Conservation (phyloP, 371 early-diverging fungal genomes). For the Haplosporangium sp. region DNA sequence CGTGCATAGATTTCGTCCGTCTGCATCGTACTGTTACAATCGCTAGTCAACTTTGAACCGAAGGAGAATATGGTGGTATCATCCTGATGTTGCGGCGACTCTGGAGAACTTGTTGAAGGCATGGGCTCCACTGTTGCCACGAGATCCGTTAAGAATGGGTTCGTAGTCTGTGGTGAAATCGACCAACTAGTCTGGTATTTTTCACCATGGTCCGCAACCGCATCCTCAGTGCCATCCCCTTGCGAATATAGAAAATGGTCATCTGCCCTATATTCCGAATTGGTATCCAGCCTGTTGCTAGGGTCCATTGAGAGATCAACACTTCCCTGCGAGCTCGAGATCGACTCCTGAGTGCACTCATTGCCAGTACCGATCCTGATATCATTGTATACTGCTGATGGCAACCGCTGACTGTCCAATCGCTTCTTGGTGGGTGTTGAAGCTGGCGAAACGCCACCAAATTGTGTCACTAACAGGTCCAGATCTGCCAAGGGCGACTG, state of each 20-base stretch:
- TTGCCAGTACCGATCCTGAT: neutral
- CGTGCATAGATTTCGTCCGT: slow-evolving; percentile 1
- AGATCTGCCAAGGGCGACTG: neutral
- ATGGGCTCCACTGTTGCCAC: slow-evolving; percentile 9
- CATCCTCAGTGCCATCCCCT: neutral
- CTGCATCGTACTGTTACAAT: neutral
- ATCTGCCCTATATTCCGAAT: neutral
- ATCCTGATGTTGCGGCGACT: too few relatives aligned
- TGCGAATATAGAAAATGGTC: neutral
- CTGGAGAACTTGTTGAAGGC: neutral
- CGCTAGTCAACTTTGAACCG: neutral
- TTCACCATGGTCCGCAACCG: neutral
- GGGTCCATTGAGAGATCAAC: slow-evolving; percentile 3
- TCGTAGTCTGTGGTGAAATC: slow-evolving; percentile 13
- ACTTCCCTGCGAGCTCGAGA: slow-evolving; percentile 45
- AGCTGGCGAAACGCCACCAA: slow-evolving; percentile 26
- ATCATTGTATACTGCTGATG: neutral
- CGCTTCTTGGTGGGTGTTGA: too few relatives aligned
- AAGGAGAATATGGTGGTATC: too few relatives aligned
- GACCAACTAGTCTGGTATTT: slow-evolving; percentile 7
- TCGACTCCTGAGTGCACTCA: slow-evolving; percentile 28
- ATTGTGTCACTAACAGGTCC: slow-evolving; percentile 2
- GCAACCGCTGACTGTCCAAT: too few relatives aligned
- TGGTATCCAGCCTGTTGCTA: neutral
- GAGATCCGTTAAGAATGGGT: slow-evolving; percentile 21